Evolutionary conservation across 208 protist genomes (phyloP), one percentile per base, ranked within the genome.

Genomic region (Lotmaria passim): DNA sequence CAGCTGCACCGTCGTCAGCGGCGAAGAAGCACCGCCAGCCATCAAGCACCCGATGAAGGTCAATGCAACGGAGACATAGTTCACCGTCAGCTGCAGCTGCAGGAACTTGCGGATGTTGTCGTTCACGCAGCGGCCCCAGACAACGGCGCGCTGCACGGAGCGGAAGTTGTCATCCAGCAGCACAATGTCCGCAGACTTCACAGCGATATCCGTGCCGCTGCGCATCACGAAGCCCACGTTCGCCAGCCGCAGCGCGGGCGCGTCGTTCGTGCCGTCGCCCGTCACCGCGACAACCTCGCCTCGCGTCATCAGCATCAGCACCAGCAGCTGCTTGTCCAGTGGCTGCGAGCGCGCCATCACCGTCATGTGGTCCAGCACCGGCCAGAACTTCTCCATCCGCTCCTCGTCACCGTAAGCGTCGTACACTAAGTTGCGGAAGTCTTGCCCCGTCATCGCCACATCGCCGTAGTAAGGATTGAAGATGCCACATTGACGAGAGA

Each of bases 91-190:
- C 85, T 99, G 98, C 83, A 99, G 98, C 83, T 99, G 97, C 36
- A 99, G 83, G 82, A 99, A 99, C 86, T 99, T 99, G 50, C 92
- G 89, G 48, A 96, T 96, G 75, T 94, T 94, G 78, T 96, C 89
- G 76, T 94, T 96, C 71, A 94, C 89, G 56, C 78, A 87, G 48
- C 89, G 87, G 64, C 89, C 91, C 91, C 87, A 93, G 76, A 99
- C 84, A 83, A 84, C 98, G 73, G 97, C 89, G 51, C 87, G 94
- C 66, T 99, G 97, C 62, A 99, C 98, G 6, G 97, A 97, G 31
- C 79, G 68, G 79, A 99, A 99, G 90, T 99, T 99, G 82, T 99
- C 98, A 78, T 99, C 98, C 43, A 99, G 73, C 36, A 99, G 76
- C 52, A 97, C 84, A 59, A 97, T 96, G 62, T 95, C 91, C 15